Evolutionary conservation across 78 protist species (phyloP).

Genomic region (Isochrysis galbana): DNA sequence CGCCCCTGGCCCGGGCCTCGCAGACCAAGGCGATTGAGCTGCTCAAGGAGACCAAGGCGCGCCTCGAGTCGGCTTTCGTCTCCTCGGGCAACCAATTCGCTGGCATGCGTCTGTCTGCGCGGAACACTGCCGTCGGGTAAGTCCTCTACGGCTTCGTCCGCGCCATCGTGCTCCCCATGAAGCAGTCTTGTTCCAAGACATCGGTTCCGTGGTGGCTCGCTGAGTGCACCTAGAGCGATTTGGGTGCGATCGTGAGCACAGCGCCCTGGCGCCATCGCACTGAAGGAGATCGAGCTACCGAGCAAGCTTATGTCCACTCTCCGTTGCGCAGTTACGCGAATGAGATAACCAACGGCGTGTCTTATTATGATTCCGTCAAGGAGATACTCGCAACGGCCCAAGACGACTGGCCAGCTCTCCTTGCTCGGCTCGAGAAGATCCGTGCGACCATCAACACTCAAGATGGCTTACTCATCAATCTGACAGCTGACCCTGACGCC

Average conservation of each 20-base stretch:
- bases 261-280: no score
- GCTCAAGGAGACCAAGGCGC: not conserved
- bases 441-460: not conserved
- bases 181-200: no score
- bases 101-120: not conserved
- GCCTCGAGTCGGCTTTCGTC: not conserved
- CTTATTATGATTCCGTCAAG: not conserved
- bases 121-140: not conserved
- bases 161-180: no score
- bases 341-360: not conserved
- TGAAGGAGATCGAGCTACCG: no score
- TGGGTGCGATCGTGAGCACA: no score
- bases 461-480: constrained; percentile 19
- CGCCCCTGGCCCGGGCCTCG: no score
- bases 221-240: no score
- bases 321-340: no score
- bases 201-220: no score
- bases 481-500: constrained; percentile 24
- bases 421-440: not conserved
- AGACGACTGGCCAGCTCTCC: constrained; percentile 19
- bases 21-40: not conserved
- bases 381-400: not conserved
- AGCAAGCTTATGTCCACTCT: no score
- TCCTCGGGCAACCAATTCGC: not conserved
- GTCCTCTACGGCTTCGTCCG: no score